phyloP scores from a whole-genome alignment of 257 asterid species.

The Datura wrightii region DNA sequence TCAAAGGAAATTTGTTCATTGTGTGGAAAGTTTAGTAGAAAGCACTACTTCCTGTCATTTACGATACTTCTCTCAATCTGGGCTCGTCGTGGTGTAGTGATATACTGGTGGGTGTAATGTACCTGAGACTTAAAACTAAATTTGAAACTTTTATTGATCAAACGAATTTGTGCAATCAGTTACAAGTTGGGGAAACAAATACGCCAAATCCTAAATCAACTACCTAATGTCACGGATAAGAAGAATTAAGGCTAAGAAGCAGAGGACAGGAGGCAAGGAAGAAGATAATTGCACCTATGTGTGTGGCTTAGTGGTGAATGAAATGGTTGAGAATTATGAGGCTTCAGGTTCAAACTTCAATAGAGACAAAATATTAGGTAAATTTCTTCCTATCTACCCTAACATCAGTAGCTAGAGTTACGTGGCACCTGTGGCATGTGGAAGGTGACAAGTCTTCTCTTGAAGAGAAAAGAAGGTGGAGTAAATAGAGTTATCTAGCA shows the following conservation, averaged over 20 bases:
- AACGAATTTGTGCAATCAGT: not conserved
- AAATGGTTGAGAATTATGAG: too few species aligned
- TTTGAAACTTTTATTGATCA: not conserved
- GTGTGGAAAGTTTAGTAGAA: not conserved
- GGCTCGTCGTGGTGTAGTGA: not conserved
- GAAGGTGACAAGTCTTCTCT: too few species aligned
- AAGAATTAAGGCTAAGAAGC: not conserved
- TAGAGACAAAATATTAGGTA: too few species aligned
- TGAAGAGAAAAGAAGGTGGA: too few species aligned
- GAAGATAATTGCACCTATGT: not conserved
- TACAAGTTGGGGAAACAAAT: not conserved
- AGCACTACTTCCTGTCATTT: not conserved
- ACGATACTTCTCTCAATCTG: not conserved
- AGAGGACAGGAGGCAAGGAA: not conserved
- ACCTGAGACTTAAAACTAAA: not conserved
- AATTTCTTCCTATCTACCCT: too few species aligned
- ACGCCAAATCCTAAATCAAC: not conserved
- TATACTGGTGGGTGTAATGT: not conserved
- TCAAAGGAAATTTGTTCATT: slow-evolving; percentile 15
- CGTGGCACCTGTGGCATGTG: too few species aligned
- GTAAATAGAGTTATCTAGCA: too few species aligned
- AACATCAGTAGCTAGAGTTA: too few species aligned
- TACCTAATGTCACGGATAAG: not conserved
- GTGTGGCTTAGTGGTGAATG: too few species aligned
- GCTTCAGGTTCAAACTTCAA: too few species aligned